Evolutionary conservation across 768 basidiomycete species (phyloP).

Genomic region (Lactifluus volemus): DNA sequence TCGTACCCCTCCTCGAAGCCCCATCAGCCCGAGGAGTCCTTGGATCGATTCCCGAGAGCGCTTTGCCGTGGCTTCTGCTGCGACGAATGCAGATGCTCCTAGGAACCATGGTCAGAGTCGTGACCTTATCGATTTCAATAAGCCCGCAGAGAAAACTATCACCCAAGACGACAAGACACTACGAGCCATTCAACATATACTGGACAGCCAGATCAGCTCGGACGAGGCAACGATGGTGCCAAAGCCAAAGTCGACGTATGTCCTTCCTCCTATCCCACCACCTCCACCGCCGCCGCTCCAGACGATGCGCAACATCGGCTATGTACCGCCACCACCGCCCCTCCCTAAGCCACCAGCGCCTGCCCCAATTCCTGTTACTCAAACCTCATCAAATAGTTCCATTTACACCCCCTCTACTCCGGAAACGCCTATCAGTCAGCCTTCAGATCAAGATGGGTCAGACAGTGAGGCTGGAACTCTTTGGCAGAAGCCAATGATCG

Average conservation of each 20-base stretch:
- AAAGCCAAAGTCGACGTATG: constrained; percentile 6
- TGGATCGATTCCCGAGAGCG: constrained; percentile 31
- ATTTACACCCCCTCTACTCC: constrained; percentile 9
- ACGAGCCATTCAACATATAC: constrained; percentile 10
- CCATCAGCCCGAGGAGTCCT: constrained; percentile 45
- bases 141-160: constrained; percentile 14
- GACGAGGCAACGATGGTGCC: constrained; percentile 15
- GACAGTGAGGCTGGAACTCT: constrained; percentile 41
- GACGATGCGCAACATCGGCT: constrained; percentile 8
- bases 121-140: constrained; percentile 16
- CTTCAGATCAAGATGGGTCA: constrained; percentile 35
- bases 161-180: constrained; percentile 16
- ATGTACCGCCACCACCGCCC: constrained; percentile 18
- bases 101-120: constrained; percentile 5
- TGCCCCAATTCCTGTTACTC: constrained; percentile 4
- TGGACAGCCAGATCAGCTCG: constrained; percentile 13
- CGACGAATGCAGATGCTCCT: constrained; percentile 3
- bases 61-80: background rate
- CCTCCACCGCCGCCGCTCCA: constrained; percentile 15
- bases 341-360: constrained; percentile 11
- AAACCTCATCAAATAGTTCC: background rate
- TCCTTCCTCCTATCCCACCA: constrained; percentile 17
- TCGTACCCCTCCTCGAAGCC: constrained; percentile 50
- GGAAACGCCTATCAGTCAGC: constrained; percentile 12
- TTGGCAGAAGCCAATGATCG: constrained; percentile 36